Percentiles rank a stretch among this genome's conserved stretches.
phyloP scores from a whole-genome alignment of 1,284 basidiomycete genomes.

The Trametes sp. region DNA sequence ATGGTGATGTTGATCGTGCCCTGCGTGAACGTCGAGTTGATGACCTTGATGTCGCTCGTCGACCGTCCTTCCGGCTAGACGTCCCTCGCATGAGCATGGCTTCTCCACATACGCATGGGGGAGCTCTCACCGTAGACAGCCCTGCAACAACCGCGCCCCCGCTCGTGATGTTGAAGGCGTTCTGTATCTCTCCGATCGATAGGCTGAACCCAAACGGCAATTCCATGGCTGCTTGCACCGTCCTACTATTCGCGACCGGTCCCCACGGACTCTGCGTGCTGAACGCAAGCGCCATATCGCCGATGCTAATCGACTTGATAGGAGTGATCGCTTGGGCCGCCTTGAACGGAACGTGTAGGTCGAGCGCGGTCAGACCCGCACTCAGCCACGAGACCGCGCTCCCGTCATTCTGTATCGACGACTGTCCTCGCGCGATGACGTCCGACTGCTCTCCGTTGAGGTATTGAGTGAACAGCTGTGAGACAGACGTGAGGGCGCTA shows the following conservation, averaged over 20 bases:
- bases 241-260: conserved; percentile 64
- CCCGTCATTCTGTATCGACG: conserved; percentile 62
- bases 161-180: conserved; percentile 68
- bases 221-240: conserved; percentile 63
- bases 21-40: conserved; percentile 62
- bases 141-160: conserved; percentile 60
- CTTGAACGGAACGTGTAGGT: conserved; percentile 69
- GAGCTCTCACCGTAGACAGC: conserved; percentile 51
- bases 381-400: conserved; percentile 71
- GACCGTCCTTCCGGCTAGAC: conserved; percentile 61
- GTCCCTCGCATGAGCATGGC: neutral
- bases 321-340: conserved; percentile 65
- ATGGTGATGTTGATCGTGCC: conserved; percentile 77
- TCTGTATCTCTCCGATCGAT: conserved; percentile 70
- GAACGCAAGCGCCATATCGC: conserved; percentile 68
- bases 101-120: neutral
- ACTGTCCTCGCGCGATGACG: conserved; percentile 68
- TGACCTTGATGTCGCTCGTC: conserved; percentile 59
- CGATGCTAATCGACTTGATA: conserved; percentile 73
- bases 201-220: conserved; percentile 83
- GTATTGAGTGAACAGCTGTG: conserved; percentile 77
- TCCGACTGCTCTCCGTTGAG: conserved; percentile 70
- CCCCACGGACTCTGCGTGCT: conserved; percentile 63
- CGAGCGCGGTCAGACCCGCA: conserved; percentile 64
- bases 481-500: conserved; percentile 59